Evolutionary conservation across 1,284 basidiomycete genomes (phyloP).

Genomic region (Sparassis latifolia): DNA sequence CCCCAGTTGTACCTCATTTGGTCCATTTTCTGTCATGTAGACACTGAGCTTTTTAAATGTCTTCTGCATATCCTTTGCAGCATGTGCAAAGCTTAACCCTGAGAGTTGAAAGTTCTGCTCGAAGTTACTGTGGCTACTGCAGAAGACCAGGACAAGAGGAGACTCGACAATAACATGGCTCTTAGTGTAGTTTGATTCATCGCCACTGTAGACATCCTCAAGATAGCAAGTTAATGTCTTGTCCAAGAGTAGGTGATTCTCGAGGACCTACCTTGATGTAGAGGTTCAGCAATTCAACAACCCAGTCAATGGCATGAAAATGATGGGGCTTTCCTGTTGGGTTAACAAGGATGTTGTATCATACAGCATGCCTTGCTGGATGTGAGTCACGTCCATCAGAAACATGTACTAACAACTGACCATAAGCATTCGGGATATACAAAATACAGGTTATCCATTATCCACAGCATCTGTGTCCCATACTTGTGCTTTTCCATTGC

Average conservation of each 20-base stretch:
- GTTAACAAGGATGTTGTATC: constrained; percentile 21
- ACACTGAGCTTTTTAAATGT: not conserved
- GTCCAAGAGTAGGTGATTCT: not conserved
- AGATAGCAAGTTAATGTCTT: not conserved
- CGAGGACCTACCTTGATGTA: constrained; percentile 11
- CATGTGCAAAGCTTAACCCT: constrained; percentile 2
- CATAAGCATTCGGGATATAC: constrained; percentile 21
- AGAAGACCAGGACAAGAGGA: constrained; percentile 8
- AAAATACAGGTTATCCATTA: constrained; percentile 23
- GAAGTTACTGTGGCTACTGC: not conserved
- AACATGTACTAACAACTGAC: not conserved
- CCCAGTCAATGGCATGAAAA: constrained; percentile 19
- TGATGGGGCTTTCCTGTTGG: constrained; percentile 14
- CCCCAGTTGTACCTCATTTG: too few species aligned
- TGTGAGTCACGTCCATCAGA: not conserved
- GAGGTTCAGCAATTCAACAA: constrained; percentile 17
- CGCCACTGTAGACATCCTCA: constrained; percentile 4
- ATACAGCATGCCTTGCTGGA: too few species aligned
- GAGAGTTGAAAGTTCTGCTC: constrained; percentile 4
- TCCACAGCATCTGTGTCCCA: constrained; percentile 18
- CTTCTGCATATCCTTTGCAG: not conserved
- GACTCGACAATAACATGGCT: constrained; percentile 8
- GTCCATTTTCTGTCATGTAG: not conserved
- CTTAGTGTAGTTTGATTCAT: constrained; percentile 7
- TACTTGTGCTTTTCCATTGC: constrained; percentile 32